A percentile compares a stretch with the other conserved stretches of the same genome.
phyloP scores from a whole-genome alignment of 768 basidiomycete genomes.

The Boletus rex-veris region DNA sequence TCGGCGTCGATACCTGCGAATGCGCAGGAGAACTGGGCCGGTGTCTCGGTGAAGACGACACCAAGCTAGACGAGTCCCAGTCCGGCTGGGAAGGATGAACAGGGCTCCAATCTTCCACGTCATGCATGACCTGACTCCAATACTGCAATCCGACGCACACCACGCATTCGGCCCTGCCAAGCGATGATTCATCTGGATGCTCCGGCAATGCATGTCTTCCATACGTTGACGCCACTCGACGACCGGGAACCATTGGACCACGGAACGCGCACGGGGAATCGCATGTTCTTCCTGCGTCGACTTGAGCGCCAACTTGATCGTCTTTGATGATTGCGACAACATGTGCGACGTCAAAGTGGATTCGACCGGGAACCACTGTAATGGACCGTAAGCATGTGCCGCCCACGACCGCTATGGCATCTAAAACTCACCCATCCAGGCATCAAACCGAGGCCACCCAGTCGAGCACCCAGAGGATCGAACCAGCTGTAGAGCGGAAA shows the following conservation, averaged over 20 bases:
- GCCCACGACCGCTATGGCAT: neutral
- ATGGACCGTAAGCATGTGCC: neutral
- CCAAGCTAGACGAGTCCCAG: no score
- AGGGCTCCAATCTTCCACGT: no score
- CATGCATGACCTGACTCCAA: no score
- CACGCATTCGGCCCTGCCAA: no score
- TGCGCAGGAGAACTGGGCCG: no score
- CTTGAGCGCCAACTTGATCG: constrained; percentile 90
- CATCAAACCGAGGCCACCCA: constrained; percentile 95
- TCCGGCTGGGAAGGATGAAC: no score
- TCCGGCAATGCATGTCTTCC: constrained; percentile 97
- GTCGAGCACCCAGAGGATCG: constrained; percentile 88
- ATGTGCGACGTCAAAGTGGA: constrained; percentile 90
- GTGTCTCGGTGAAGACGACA: no score
- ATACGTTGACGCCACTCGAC: constrained; percentile 96
- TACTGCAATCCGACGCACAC: no score
- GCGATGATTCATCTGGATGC: no score
- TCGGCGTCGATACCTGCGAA: no score
- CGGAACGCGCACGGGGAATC: constrained; percentile 88
- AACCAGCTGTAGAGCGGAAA: no score
- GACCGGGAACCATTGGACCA: constrained; percentile 94
- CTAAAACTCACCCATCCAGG: constrained; percentile 82
- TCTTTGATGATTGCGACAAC: constrained; percentile 91
- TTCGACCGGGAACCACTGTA: constrained; percentile 95
- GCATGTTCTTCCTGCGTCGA: constrained; percentile 90